Percentiles rank a stretch among this genome's conserved stretches.
These are phyloP conservation scores for Volvox africanus DNA, from an alignment of 139 green algal species.

Conservation along the genomic window DNA sequence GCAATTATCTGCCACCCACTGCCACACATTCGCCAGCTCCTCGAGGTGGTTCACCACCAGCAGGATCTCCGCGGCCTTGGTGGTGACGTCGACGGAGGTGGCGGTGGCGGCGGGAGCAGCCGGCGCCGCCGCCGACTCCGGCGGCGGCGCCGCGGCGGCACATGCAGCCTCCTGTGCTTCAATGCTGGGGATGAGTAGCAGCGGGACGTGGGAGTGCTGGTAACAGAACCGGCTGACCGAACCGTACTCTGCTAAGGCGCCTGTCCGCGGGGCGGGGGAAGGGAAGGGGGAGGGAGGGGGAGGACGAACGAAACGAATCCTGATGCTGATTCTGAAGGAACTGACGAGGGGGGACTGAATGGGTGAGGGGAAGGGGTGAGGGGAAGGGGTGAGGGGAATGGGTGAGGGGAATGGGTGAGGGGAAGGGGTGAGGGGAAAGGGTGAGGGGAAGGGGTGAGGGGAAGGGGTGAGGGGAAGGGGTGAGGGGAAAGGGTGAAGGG, in stretches of 20 bases:
- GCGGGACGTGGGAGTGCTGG: constrained; percentile 49
- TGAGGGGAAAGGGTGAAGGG: too few relatives aligned
- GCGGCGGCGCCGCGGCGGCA: background rate
- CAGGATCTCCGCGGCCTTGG: constrained; percentile 15
- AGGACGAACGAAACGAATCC: too few relatives aligned
- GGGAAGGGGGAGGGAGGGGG: background rate
- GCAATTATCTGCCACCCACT: constrained; percentile 47
- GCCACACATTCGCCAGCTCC: constrained; percentile 49
- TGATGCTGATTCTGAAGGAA: too few relatives aligned
- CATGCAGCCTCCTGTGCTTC: background rate
- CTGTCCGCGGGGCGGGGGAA: background rate
- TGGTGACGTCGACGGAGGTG: background rate
- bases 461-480: too few relatives aligned
- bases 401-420: too few relatives aligned
- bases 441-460: too few relatives aligned
- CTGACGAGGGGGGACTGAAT: too few relatives aligned
- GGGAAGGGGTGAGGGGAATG: too few relatives aligned
- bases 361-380: too few relatives aligned
- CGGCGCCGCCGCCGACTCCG: background rate
- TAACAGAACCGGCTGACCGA: constrained; percentile 53
- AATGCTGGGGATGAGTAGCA: constrained; percentile 48
- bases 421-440: too few relatives aligned
- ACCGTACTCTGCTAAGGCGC: constrained; percentile 44
- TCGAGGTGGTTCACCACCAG: constrained; percentile 50
- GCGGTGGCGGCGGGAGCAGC: background rate